A percentile compares a stretch with the other conserved stretches of the same genome.
phyloP scores from a whole-genome alignment of 768 basidiomycete species.

The Saitozyma podzolica region DNA sequence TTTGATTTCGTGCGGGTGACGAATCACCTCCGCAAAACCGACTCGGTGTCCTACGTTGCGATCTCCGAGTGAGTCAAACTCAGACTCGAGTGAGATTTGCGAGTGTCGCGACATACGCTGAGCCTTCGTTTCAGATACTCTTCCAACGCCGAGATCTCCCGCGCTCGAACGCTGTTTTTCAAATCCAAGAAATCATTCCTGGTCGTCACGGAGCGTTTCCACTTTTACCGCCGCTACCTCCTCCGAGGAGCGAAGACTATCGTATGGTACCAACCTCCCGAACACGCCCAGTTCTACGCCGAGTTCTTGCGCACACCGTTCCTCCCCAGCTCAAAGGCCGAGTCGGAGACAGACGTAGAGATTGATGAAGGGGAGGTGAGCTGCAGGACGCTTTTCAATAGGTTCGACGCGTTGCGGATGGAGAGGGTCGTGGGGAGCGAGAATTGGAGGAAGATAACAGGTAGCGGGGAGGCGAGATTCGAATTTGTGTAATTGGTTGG shows the following conservation, averaged over 20 bases:
- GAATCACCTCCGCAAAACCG: slow-evolving; percentile 75
- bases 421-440: slow-evolving; percentile 74
- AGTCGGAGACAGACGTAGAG: slow-evolving; percentile 74
- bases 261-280: slow-evolving; percentile 88
- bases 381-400: slow-evolving; percentile 75
- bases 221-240: slow-evolving; percentile 95
- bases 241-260: slow-evolving; percentile 88
- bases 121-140: slow-evolving; percentile 66
- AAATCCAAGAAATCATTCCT: slow-evolving; percentile 79
- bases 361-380: slow-evolving; percentile 86
- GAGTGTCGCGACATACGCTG: not conserved
- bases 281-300: slow-evolving; percentile 86
- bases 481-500: slow-evolving; percentile 48
- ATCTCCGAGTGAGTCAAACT: slow-evolving; percentile 74
- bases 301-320: slow-evolving; percentile 89
- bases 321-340: slow-evolving; percentile 58
- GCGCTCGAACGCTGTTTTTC: slow-evolving; percentile 91
- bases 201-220: slow-evolving; percentile 94
- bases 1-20: slow-evolving; percentile 93
- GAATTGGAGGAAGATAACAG: slow-evolving; percentile 54
- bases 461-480: slow-evolving; percentile 50
- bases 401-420: slow-evolving; percentile 82
- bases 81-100: not conserved
- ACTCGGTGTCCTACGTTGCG: slow-evolving; percentile 71
- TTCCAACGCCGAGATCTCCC: slow-evolving; percentile 87